phyloP scores from a whole-genome alignment of 225 moss, liverwort and hornwort genomes.

The Pseudisothecium myosuroides region DNA sequence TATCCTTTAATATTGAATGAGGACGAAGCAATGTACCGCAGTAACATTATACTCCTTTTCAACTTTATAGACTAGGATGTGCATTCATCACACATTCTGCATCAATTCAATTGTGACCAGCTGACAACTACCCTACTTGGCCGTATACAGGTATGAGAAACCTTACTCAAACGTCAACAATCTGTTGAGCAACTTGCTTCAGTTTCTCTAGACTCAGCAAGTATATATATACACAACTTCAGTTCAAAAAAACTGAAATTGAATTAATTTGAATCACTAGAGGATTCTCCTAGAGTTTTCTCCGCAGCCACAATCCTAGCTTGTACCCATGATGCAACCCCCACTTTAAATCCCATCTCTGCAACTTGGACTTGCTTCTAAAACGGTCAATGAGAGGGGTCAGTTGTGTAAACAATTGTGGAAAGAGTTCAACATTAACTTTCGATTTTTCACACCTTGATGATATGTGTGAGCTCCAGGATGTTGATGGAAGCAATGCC shows the following conservation, averaged over 20 bases:
- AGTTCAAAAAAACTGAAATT: no score
- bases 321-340: background rate
- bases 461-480: conserved; percentile 29
- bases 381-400: background rate
- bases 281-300: background rate
- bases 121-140: background rate
- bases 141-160: background rate
- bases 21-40: background rate
- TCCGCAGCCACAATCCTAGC: background rate
- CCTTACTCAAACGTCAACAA: background rate
- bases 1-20: background rate
- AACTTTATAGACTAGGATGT: background rate
- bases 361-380: background rate
- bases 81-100: background rate
- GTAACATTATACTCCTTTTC: background rate
- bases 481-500: conserved; percentile 59
- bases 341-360: background rate
- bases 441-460: conserved; percentile 18
- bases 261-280: background rate
- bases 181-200: background rate
- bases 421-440: background rate
- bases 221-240: background rate
- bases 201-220: background rate
- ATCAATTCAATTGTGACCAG: background rate
- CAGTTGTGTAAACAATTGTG: background rate